A percentile compares a stretch with the other conserved stretches of the same genome.
These are phyloP conservation scores for Friedmanniomyces simplex DNA, from an alignment of 495 filamentous ascomycete species.

Conservation along the genomic window DNA sequence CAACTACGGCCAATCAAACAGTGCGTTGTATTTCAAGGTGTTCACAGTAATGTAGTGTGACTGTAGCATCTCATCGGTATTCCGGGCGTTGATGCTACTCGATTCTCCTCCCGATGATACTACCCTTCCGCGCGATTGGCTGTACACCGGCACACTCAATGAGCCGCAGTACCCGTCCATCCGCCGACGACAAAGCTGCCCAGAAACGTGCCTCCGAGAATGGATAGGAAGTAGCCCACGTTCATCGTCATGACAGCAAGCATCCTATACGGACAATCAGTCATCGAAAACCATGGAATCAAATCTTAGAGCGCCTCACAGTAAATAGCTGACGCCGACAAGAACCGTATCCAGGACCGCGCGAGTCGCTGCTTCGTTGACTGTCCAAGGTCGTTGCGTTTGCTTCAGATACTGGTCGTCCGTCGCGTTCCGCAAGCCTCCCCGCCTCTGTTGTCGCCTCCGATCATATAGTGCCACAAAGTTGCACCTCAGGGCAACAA, in stretches of 20 bases:
- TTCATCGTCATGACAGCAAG: conserved; percentile 95
- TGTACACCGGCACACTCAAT: not conserved
- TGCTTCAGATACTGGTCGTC: not conserved
- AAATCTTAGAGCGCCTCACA: conserved; percentile 51
- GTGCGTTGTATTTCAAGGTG: too few relatives aligned
- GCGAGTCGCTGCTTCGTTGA: conserved; percentile 24
- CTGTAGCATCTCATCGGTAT: not conserved
- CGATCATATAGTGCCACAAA: not conserved
- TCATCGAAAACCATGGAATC: not conserved
- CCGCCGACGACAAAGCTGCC: conserved; percentile 34
- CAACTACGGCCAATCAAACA: too few relatives aligned
- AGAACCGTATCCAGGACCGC: conserved; percentile 57
- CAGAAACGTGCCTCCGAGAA: conserved; percentile 70
- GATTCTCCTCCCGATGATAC: not conserved
- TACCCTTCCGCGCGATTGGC: too few relatives aligned
- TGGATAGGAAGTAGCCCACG: conserved; percentile 81
- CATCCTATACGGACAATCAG: conserved; percentile 51
- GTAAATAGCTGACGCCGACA: conserved; percentile 69
- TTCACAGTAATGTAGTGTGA: not conserved
- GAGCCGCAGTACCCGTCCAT: not conserved
- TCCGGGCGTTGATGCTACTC: not conserved
- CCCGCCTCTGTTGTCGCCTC: not conserved
- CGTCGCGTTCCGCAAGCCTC: not conserved
- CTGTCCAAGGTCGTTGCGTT: conserved; percentile 3
- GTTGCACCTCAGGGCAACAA: conserved; percentile 45